Percentiles rank a stretch among this genome's conserved stretches.
phyloP scores from a whole-genome alignment of 306 rosid species.

The Erythrophleum fordii region DNA sequence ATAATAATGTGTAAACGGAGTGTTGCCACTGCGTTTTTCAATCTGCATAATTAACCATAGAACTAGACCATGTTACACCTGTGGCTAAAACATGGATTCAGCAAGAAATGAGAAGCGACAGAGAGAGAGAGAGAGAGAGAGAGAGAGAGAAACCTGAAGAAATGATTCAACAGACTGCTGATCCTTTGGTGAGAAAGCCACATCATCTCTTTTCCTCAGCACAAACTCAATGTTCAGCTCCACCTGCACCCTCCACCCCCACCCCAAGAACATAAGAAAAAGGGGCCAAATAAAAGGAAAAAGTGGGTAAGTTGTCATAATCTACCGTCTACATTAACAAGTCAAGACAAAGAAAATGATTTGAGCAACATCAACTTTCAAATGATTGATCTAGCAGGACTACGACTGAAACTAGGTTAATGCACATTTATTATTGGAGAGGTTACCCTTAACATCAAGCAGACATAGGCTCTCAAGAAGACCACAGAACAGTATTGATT shows the following conservation, averaged over 20 bases:
- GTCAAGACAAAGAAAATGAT: constrained; percentile 2
- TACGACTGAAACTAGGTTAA: not conserved
- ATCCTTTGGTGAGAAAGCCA: constrained; percentile 83
- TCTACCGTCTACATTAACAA: constrained; percentile 11
- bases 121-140: constrained; percentile 20
- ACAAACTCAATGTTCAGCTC: constrained; percentile 78
- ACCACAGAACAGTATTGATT: not conserved
- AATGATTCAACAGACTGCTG: constrained; percentile 72
- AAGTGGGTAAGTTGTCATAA: constrained; percentile 11
- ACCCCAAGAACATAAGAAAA: not conserved
- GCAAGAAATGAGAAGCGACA: not conserved
- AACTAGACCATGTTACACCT: constrained; percentile 28
- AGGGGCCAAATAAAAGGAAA: not conserved
- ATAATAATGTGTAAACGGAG: constrained; percentile 75
- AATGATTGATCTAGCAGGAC: constrained; percentile 20
- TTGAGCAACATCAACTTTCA: not conserved
- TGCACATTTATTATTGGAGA: not conserved
- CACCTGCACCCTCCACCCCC: constrained; percentile 56
- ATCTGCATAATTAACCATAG: constrained; percentile 54
- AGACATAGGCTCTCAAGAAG: not conserved
- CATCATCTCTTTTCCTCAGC: constrained; percentile 81
- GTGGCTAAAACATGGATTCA: constrained; percentile 15
- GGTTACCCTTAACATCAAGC: not conserved
- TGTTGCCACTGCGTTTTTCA: constrained; percentile 60
- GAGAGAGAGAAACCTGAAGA: constrained; percentile 69